Evolutionary conservation across 2,329 filamentous ascomycete species (phyloP).

Genomic region (Talaromyces pinophilus): DNA sequence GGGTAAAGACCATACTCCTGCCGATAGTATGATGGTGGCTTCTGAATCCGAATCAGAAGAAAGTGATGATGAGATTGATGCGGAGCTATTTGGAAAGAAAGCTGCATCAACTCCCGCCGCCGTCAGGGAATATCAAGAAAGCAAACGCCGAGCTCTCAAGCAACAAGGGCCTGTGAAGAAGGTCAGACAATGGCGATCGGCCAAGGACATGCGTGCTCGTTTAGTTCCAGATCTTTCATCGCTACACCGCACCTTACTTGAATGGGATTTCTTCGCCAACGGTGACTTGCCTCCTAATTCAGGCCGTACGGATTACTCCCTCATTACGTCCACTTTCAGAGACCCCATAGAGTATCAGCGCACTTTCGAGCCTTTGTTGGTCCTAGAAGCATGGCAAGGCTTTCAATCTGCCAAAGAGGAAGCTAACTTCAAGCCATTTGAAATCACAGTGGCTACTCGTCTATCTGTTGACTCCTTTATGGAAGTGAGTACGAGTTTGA

Average conservation of each 20-base stretch:
- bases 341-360: slow-evolving; percentile 78
- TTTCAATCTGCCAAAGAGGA: slow-evolving; percentile 91
- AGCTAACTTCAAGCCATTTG: slow-evolving; percentile 74
- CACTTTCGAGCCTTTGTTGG: slow-evolving; percentile 85
- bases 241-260: slow-evolving; percentile 80
- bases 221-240: slow-evolving; percentile 84
- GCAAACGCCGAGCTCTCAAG: slow-evolving; percentile 53
- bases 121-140: slow-evolving; percentile 50
- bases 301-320: slow-evolving; percentile 68
- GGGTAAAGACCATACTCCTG: slow-evolving; percentile 75
- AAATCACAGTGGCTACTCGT: slow-evolving; percentile 83
- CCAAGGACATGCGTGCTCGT: slow-evolving; percentile 91
- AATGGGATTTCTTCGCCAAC: slow-evolving; percentile 92
- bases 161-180: slow-evolving; percentile 79
- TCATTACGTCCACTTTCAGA: slow-evolving; percentile 75
- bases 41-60: slow-evolving; percentile 64
- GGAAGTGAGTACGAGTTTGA: slow-evolving; percentile 84
- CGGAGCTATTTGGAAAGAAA: slow-evolving; percentile 63
- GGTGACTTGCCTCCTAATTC: slow-evolving; percentile 79
- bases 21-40: slow-evolving; percentile 86
- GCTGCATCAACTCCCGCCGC: slow-evolving; percentile 42
- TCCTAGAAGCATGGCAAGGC: slow-evolving; percentile 93
- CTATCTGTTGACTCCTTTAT: slow-evolving; percentile 90
- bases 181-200: slow-evolving; percentile 73
- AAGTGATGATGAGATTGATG: slow-evolving; percentile 73